phyloP scores from a whole-genome alignment of 2,329 filamentous ascomycete species.

The Fusarium mexicanum region DNA sequence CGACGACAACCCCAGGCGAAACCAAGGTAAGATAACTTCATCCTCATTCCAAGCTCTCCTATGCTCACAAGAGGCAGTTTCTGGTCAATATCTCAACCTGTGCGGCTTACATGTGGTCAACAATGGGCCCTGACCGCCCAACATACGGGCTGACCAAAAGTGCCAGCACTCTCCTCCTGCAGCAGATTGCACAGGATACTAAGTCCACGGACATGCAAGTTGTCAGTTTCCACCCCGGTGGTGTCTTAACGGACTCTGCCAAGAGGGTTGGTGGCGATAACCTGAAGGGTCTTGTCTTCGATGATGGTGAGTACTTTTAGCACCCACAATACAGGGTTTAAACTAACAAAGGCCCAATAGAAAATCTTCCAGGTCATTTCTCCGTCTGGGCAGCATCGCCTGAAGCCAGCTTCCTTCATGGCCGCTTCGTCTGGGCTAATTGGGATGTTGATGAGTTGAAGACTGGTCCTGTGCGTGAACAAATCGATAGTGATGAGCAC shows the following conservation, averaged over 20 bases:
- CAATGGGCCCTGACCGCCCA: neutral
- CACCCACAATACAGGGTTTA: rapidly evolving
- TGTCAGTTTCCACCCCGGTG: neutral
- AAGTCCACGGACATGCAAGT: neutral
- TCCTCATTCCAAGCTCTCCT: rapidly evolving
- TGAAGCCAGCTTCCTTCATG: neutral
- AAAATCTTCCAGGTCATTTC: neutral
- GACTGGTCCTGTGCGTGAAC: neutral
- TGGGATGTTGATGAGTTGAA: neutral
- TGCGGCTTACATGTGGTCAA: neutral
- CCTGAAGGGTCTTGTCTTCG: neutral
- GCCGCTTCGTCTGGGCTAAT: neutral
- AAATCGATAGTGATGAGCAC: neutral
- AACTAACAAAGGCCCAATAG: neutral
- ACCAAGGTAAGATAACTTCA: neutral
- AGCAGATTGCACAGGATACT: neutral
- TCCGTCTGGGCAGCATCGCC: neutral
- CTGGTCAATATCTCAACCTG: neutral
- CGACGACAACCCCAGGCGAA: rapidly evolving
- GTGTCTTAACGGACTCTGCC: neutral
- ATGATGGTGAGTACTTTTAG: neutral
- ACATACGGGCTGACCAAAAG: neutral
- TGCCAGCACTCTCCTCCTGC: neutral
- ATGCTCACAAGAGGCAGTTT: neutral
- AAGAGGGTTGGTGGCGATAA: neutral